Percentiles rank a stretch among this genome's conserved stretches.
Evolutionary conservation across 257 asterid genomes (phyloP).

Genomic region (Linaria vulgaris): DNA sequence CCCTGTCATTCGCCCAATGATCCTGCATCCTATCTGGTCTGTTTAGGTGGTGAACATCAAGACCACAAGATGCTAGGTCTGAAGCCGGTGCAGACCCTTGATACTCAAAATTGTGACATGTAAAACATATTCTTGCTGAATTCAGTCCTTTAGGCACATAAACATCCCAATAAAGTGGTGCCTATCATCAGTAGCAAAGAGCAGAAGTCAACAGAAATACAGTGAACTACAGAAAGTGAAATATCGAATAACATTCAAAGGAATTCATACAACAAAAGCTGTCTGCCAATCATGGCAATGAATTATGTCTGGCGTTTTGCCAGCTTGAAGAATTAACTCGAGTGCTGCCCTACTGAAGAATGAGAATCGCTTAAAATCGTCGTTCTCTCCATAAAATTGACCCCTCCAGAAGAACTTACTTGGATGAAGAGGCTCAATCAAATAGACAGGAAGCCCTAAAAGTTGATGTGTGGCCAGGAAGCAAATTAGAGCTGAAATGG

Average conservation of each 20-base stretch:
- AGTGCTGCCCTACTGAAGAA: slow-evolving; percentile 99
- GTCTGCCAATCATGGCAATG: slow-evolving; percentile 99
- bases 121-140: slow-evolving; percentile 94
- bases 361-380: slow-evolving; percentile 96
- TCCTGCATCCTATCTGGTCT: slow-evolving; percentile 99
- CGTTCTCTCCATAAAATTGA: slow-evolving; percentile 84
- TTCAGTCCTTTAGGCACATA: slow-evolving; percentile 81
- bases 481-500: slow-evolving; percentile 28
- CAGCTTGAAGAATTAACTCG: slow-evolving; percentile 85
- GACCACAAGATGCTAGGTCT: slow-evolving; percentile 91
- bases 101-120: slow-evolving; percentile 99
- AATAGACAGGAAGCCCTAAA: slow-evolving; percentile 93
- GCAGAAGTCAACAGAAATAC: slow-evolving; percentile 13
- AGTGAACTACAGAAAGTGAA: slow-evolving; percentile 19
- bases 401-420: slow-evolving; percentile 92
- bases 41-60: slow-evolving; percentile 75
- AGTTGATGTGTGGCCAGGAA: slow-evolving; percentile 21
- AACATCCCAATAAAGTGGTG: slow-evolving; percentile 97
- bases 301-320: slow-evolving; percentile 85
- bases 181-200: slow-evolving; percentile 49
- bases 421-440: slow-evolving; percentile 94
- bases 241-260: slow-evolving; percentile 3
- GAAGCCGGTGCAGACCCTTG: slow-evolving; percentile 90
- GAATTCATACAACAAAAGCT: slow-evolving; percentile 73
- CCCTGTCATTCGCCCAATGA: slow-evolving; percentile 66